These are phyloP conservation scores for Heteromeles arbutifolia DNA, from an alignment of 306 rosid genomes.

Conservation along the genomic window DNA sequence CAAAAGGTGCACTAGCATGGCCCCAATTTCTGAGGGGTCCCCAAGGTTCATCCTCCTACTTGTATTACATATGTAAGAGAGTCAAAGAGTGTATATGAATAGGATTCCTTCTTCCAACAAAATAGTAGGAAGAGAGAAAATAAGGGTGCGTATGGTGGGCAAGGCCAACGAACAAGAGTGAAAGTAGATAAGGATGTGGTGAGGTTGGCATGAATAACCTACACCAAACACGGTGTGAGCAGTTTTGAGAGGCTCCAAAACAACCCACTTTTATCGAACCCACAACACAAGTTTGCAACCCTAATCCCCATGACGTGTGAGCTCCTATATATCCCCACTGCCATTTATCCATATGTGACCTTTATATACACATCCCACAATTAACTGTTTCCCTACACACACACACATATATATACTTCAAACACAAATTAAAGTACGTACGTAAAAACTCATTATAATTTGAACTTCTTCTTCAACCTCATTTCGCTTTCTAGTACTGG, in stretches of 20 bases:
- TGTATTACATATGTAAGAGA: background rate
- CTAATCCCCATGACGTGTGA: conserved; percentile 14
- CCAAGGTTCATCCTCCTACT: too few relatives aligned
- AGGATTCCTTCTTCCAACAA: background rate
- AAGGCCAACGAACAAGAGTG: conserved; percentile 42
- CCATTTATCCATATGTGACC: background rate
- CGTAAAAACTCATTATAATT: background rate
- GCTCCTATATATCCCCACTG: conserved; percentile 3
- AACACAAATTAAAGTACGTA: background rate
- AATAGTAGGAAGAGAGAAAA: background rate
- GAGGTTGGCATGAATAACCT: conserved; percentile 3
- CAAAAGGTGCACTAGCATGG: too few relatives aligned
- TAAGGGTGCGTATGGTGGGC: background rate
- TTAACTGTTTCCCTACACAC: background rate
- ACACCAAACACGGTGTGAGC: conserved; percentile 22
- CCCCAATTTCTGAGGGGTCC: too few relatives aligned
- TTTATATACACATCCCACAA: conserved; percentile 7
- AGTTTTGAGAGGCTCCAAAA: conserved; percentile 20
- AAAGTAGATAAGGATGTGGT: conserved; percentile 48
- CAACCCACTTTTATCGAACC: conserved; percentile 34
- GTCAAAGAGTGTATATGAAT: background rate
- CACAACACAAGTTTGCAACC: background rate
- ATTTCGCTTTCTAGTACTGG: background rate
- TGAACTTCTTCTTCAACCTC: background rate
- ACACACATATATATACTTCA: background rate